phyloP scores from a whole-genome alignment of 768 basidiomycete species.

The Mycena rosella region DNA sequence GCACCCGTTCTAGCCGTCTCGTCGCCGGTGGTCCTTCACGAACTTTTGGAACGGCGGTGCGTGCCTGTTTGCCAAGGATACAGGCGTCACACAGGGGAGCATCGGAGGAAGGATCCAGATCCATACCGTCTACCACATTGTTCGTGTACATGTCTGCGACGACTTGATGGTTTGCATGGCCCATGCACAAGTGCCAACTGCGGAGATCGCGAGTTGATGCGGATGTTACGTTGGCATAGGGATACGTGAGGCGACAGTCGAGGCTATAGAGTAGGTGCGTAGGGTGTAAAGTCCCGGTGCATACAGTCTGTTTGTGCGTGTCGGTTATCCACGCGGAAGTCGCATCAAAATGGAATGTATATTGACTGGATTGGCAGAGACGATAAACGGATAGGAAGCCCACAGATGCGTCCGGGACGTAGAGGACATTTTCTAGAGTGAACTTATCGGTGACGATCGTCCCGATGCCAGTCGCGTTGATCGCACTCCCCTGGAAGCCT shows the following conservation, averaged over 20 bases:
- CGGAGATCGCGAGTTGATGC: not conserved
- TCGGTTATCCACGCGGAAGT: not conserved
- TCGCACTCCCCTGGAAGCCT: slow-evolving; percentile 7
- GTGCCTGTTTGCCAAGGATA: too few species aligned
- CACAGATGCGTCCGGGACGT: slow-evolving; percentile 6
- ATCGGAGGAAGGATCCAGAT: too few species aligned
- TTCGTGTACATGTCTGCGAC: too few species aligned
- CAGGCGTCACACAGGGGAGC: too few species aligned
- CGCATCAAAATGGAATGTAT: slow-evolving; percentile 3
- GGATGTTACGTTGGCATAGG: not conserved
- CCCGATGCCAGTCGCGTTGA: slow-evolving; percentile 9
- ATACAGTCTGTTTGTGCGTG: not conserved
- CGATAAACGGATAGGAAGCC: slow-evolving; percentile 16
- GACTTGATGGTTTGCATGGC: too few species aligned
- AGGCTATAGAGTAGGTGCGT: slow-evolving; percentile 10
- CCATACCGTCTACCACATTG: too few species aligned
- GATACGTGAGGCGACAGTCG: not conserved
- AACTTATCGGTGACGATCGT: slow-evolving; percentile 8
- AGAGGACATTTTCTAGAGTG: not conserved
- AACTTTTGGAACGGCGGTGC: not conserved
- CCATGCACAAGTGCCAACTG: slow-evolving; percentile 5
- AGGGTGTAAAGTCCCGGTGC: not conserved
- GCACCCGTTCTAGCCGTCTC: too few species aligned
- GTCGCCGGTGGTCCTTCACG: not conserved
- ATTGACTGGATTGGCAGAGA: not conserved